Conservation (phyloP, 1,284 basidiomycete species). For the Anthracocystis walkeri region DNA sequence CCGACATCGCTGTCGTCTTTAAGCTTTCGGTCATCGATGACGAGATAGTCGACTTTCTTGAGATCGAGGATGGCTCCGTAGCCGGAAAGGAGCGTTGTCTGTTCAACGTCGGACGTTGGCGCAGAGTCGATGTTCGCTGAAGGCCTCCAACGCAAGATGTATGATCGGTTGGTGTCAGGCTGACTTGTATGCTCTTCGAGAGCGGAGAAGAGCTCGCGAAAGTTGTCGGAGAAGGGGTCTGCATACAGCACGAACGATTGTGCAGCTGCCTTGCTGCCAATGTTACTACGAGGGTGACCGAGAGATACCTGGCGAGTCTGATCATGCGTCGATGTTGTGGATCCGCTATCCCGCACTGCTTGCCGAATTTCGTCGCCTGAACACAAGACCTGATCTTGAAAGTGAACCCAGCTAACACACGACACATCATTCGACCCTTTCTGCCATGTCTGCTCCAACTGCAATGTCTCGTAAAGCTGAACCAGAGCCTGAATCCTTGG, state of each 20-base stretch:
- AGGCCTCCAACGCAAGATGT: constrained; percentile 68
- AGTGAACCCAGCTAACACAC: constrained; percentile 60
- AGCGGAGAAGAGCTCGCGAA: constrained; percentile 47
- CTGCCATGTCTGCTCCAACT: constrained; percentile 24
- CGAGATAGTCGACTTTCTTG: constrained; percentile 97
- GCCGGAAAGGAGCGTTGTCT: constrained; percentile 75
- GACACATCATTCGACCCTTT: constrained; percentile 69
- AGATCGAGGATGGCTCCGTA: constrained; percentile 92
- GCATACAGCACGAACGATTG: constrained; percentile 55
- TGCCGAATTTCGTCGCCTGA: constrained; percentile 35
- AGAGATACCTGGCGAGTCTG: constrained; percentile 50
- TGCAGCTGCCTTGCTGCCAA: background rate
- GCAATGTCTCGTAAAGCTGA: constrained; percentile 55
- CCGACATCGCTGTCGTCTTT: constrained; percentile 39
- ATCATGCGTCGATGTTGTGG: constrained; percentile 9
- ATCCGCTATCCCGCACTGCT: constrained; percentile 22
- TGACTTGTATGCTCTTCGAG: constrained; percentile 36
- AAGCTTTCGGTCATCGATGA: constrained; percentile 73
- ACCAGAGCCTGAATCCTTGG: constrained; percentile 60
- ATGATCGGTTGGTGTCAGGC: constrained; percentile 25
- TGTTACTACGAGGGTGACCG: constrained; percentile 44
- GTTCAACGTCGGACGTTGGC: background rate
- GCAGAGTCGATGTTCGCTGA: background rate
- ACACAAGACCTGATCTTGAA: constrained; percentile 50
- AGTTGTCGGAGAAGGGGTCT: constrained; percentile 59